Percentiles rank a stretch among this genome's conserved stretches.
phyloP scores from a whole-genome alignment of 345 rosid species.

The Rhodamnia rubescens region DNA sequence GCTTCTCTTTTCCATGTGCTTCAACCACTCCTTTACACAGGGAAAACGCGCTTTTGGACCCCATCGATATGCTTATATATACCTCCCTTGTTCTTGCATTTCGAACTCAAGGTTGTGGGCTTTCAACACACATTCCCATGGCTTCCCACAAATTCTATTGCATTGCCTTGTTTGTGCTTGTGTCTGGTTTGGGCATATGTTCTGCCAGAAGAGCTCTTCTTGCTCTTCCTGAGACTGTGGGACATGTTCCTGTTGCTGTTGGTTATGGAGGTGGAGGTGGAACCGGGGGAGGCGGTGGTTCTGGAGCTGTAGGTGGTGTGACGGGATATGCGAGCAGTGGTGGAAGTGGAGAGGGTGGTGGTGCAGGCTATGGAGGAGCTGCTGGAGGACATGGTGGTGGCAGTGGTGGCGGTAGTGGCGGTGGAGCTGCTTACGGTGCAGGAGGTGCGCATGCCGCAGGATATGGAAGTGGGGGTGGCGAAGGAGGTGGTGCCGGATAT shows the following conservation, averaged over 20 bases:
- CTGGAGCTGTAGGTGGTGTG: conserved; percentile 13
- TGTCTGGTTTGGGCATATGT: conserved; percentile 21
- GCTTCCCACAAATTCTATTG: conserved; percentile 5
- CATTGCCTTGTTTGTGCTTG: conserved; percentile 13
- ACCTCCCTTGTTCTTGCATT: conserved; percentile 2
- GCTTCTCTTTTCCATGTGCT: conserved; percentile 15
- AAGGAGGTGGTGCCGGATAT: conserved; percentile 5
- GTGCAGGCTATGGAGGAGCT: conserved; percentile 9
- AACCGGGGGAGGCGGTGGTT: not conserved
- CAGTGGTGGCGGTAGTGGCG: conserved; percentile 13
- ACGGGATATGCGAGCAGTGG: conserved; percentile 15
- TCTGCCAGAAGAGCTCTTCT: conserved; percentile 30
- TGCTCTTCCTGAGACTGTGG: conserved; percentile 10
- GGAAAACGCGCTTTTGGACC: conserved; percentile 3
- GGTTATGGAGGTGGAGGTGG: conserved; percentile 16
- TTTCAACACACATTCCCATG: conserved; percentile 12
- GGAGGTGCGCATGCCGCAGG: conserved; percentile 9
- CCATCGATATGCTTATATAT: conserved; percentile 21
- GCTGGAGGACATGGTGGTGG: conserved; percentile 19
- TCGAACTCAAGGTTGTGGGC: not conserved
- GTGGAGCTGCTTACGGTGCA: conserved; percentile 14
- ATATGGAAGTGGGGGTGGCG: conserved; percentile 4
- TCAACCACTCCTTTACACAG: not conserved
- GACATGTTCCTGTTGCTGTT: conserved; percentile 6
- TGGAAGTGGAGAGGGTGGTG: conserved; percentile 13